Evolutionary conservation across 1,139 yeast species (phyloP).

Genomic region (Saccharomyces hybrid): DNA sequence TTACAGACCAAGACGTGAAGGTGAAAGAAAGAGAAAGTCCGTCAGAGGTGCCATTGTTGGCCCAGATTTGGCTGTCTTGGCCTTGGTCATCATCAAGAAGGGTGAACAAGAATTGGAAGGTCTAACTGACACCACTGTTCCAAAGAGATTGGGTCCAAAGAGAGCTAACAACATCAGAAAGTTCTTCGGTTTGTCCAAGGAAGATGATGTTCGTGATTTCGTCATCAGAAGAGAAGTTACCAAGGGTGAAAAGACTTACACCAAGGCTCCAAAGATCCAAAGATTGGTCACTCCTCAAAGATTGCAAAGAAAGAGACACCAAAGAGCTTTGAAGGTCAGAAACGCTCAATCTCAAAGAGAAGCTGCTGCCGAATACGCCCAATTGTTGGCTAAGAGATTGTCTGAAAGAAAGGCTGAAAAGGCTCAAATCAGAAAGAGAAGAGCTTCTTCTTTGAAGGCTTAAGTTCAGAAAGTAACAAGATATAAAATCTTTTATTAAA

Average conservation of each 20-base stretch:
- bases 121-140: constrained; percentile 86
- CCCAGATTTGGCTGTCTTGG: constrained; percentile 91
- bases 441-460: constrained; percentile 71
- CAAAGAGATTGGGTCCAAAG: constrained; percentile 99
- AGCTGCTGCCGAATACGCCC: constrained; percentile 99
- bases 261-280: constrained; percentile 99
- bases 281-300: constrained; percentile 99
- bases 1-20: constrained; percentile 99
- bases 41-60: constrained; percentile 99
- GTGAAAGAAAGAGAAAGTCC: constrained; percentile 99
- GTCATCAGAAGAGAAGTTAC: constrained; percentile 97
- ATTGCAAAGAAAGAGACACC: constrained; percentile 98
- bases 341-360: constrained; percentile 99
- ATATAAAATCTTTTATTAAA: background rate
- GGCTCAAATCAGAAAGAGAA: constrained; percentile 98
- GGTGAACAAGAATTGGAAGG: constrained; percentile 96
- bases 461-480: constrained; percentile 4
- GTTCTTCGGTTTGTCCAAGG: constrained; percentile 97
- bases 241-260: constrained; percentile 97
- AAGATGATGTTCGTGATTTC: constrained; percentile 90
- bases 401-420: constrained; percentile 97
- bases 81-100: constrained; percentile 92
- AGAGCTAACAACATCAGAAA: constrained; percentile 99
- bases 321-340: constrained; percentile 87
- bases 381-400: constrained; percentile 95